Conservation (phyloP, 2,329 filamentous ascomycete genomes). For the Rutstroemia sp. region DNA sequence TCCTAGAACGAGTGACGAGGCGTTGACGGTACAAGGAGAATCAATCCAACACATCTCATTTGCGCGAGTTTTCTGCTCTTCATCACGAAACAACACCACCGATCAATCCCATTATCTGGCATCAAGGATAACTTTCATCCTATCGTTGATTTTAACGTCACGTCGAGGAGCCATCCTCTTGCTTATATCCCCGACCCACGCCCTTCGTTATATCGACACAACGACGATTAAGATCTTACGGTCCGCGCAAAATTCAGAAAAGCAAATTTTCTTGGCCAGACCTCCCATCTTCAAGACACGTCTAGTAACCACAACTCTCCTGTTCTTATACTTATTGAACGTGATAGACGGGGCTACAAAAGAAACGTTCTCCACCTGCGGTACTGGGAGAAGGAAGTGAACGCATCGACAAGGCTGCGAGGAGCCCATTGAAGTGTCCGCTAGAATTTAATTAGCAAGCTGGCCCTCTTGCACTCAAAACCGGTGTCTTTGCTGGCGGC, state of each 20-base stretch:
- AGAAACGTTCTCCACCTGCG: background rate
- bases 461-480: conserved; percentile 55
- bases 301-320: background rate
- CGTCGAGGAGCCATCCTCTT: background rate
- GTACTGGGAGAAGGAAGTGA: conserved; percentile 1
- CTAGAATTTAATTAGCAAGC: conserved; percentile 40
- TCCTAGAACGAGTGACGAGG: conserved; percentile 22
- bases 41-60: conserved; percentile 6
- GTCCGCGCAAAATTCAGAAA: background rate
- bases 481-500: conserved; percentile 57
- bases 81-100: background rate
- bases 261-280: background rate
- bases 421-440: background rate
- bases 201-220: background rate
- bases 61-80: conserved; percentile 4
- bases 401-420: conserved; percentile 1
- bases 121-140: background rate
- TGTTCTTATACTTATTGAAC: background rate
- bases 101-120: conserved; percentile 6
- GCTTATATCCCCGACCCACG: background rate
- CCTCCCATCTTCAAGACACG: background rate
- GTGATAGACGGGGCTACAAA: background rate
- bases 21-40: conserved; percentile 13
- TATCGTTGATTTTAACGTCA: background rate
- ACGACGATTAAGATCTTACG: background rate